Percentiles rank a stretch among this genome's conserved stretches.
phyloP scores from a whole-genome alignment of 305 asterid genomes.

The Fraxinus sp. region DNA sequence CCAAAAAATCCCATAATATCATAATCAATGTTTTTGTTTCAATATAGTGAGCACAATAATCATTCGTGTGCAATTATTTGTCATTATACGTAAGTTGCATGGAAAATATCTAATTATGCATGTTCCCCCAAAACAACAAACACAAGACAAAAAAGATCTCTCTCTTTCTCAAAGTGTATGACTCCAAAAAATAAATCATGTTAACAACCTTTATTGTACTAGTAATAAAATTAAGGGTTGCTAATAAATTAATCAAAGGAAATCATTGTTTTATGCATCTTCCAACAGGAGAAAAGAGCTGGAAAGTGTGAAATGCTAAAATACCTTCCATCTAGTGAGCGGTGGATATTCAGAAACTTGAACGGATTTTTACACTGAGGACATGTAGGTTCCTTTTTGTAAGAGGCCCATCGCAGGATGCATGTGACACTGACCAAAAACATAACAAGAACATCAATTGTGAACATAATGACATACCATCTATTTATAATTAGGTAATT shows the following conservation, averaged over 20 bases:
- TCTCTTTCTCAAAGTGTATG: not conserved
- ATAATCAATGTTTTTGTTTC: not conserved
- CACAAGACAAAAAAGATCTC: not conserved
- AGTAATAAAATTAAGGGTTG: not conserved
- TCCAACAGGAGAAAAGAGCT: not conserved
- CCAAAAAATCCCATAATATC: not conserved
- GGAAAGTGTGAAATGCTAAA: not conserved
- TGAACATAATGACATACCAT: not conserved
- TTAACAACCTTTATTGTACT: not conserved
- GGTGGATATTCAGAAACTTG: slow-evolving; percentile 67
- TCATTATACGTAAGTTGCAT: not conserved
- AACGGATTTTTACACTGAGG: slow-evolving; percentile 86
- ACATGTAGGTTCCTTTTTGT: slow-evolving; percentile 72
- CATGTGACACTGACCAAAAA: slow-evolving; percentile 61
- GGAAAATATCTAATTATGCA: not conserved
- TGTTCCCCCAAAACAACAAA: not conserved
- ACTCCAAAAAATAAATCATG: not conserved
- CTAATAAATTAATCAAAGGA: not conserved
- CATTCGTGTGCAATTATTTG: not conserved
- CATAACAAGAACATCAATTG: slow-evolving; percentile 13
- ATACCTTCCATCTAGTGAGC: slow-evolving; percentile 85
- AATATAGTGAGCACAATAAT: not conserved
- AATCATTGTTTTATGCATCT: slow-evolving; percentile 2
- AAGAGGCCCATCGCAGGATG: slow-evolving; percentile 83
- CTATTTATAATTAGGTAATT: slow-evolving; percentile 19